phyloP scores from a whole-genome alignment of 352 stramenopile species.

The Peronospora destructor region DNA sequence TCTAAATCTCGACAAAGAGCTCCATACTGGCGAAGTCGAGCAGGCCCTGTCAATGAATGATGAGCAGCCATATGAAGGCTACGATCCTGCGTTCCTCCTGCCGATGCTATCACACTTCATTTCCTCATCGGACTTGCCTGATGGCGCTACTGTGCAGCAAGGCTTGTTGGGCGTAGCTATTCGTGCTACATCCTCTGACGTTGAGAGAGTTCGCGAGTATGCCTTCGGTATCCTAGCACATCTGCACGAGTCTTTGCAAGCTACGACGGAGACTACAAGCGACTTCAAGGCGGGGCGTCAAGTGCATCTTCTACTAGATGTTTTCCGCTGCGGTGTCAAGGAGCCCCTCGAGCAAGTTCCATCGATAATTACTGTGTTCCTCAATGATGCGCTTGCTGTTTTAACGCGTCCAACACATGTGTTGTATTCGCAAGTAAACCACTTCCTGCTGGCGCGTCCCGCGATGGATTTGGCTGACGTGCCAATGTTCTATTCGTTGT shows the following conservation, averaged over 20 bases:
- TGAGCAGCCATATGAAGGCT: conserved; percentile 24
- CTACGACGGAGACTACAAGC: conserved; percentile 34
- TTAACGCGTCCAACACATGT: conserved; percentile 57
- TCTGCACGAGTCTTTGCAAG: conserved; percentile 62
- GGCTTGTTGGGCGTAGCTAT: conserved; percentile 62
- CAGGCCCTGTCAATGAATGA: conserved; percentile 2
- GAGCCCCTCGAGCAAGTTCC: conserved; percentile 50
- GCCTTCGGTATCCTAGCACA: conserved; percentile 72
- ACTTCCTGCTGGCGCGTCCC: conserved; percentile 74
- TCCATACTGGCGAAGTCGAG: conserved; percentile 6
- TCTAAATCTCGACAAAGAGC: conserved; percentile 27
- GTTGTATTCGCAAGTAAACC: conserved; percentile 76
- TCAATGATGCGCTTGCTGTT: conserved; percentile 72
- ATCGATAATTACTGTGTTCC: conserved; percentile 73
- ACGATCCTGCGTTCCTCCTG: conserved; percentile 71
- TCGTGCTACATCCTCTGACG: conserved; percentile 62
- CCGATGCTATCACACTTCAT: conserved; percentile 74
- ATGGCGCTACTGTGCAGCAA: conserved; percentile 56
- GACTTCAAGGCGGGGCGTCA: conserved; percentile 74
- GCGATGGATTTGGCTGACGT: conserved; percentile 75
- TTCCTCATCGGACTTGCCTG: conserved; percentile 56
- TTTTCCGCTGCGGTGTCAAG: conserved; percentile 57
- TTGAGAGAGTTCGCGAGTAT: conserved; percentile 46
- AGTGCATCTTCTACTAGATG: conserved; percentile 73
- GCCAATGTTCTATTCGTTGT: conserved; percentile 86